Conservation (phyloP, 352 stramenopile genomes). For the Globisporangium iwayamae region DNA sequence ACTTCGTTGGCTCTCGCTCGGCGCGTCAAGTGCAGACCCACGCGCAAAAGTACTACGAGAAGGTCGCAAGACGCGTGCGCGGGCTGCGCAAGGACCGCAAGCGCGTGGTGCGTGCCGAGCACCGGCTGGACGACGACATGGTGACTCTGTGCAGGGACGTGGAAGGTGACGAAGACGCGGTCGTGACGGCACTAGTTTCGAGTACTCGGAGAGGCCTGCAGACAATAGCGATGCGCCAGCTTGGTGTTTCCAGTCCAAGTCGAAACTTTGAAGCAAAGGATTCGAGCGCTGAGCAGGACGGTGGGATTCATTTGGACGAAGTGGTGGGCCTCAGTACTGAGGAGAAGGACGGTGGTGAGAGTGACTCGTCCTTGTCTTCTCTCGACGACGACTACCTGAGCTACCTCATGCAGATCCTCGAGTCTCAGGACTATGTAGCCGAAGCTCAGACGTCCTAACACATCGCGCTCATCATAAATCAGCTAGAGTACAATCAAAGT, state of each 20-base stretch:
- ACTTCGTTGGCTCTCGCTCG: background rate
- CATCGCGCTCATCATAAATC: background rate
- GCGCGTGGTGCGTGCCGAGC: background rate
- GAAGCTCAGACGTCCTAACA: background rate
- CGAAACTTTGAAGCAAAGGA: too few relatives aligned
- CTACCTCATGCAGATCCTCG: constrained; percentile 8
- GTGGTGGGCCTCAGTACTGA: background rate
- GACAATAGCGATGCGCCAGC: background rate
- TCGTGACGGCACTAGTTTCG: background rate
- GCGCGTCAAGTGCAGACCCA: constrained; percentile 2
- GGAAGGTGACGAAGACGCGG: background rate
- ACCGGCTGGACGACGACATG: constrained; percentile 1
- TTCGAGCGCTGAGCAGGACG: background rate
- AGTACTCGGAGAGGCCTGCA: background rate
- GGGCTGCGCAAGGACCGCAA: constrained; percentile 4
- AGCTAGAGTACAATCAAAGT: background rate
- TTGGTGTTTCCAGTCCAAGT: background rate
- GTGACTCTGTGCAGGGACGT: background rate
- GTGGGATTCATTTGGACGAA: background rate
- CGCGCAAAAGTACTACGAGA: constrained; percentile 9
- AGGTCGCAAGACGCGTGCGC: background rate
- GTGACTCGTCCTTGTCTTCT: background rate
- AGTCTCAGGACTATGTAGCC: background rate
- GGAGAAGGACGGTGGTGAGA: background rate
- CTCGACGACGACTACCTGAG: background rate